These are phyloP conservation scores for Phaeosphaeriaceae sp. DNA, from an alignment of 2,329 filamentous ascomycete species.

Conservation along the genomic window DNA sequence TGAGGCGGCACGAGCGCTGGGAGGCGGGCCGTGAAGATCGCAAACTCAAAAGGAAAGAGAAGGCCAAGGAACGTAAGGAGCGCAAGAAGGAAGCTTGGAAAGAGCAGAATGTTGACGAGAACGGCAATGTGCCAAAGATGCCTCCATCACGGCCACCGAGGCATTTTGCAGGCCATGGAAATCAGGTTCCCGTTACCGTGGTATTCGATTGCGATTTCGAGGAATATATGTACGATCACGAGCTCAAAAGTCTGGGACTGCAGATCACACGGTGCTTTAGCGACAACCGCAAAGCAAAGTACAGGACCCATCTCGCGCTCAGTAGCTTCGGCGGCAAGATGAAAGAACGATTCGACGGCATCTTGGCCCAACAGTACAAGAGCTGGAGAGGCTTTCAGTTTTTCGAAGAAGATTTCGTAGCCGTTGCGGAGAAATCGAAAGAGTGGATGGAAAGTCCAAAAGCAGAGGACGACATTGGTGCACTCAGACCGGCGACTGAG, in stretches of 20 bases:
- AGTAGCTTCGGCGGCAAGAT: constrained; percentile 79
- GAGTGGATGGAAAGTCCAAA: constrained; percentile 68
- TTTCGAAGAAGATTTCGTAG: constrained; percentile 74
- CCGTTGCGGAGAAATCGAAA: constrained; percentile 70
- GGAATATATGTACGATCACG: constrained; percentile 84
- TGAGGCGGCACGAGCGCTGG: constrained; percentile 75
- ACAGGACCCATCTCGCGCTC: constrained; percentile 74
- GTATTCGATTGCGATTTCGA: constrained; percentile 94
- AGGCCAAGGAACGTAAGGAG: constrained; percentile 60
- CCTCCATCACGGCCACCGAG: constrained; percentile 27
- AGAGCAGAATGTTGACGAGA: constrained; percentile 41
- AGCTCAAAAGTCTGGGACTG: constrained; percentile 79
- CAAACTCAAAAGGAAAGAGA: constrained; percentile 65
- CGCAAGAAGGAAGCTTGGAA: constrained; percentile 56
- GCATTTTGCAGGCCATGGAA: constrained; percentile 43
- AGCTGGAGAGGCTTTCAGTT: constrained; percentile 83
- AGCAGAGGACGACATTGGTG: constrained; percentile 66
- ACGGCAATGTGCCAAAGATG: constrained; percentile 21
- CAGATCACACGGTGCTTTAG: constrained; percentile 91
- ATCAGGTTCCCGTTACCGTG: constrained; percentile 76
- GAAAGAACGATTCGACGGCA: constrained; percentile 78
- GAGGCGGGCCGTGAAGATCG: constrained; percentile 71
- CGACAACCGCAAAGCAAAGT: constrained; percentile 76
- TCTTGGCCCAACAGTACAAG: constrained; percentile 73
- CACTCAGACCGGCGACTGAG: constrained; percentile 55